Percentiles rank a stretch among this genome's conserved stretches.
Evolutionary conservation across 495 filamentous ascomycete genomes (phyloP).

Genomic region (Geopyxis carbonaria): DNA sequence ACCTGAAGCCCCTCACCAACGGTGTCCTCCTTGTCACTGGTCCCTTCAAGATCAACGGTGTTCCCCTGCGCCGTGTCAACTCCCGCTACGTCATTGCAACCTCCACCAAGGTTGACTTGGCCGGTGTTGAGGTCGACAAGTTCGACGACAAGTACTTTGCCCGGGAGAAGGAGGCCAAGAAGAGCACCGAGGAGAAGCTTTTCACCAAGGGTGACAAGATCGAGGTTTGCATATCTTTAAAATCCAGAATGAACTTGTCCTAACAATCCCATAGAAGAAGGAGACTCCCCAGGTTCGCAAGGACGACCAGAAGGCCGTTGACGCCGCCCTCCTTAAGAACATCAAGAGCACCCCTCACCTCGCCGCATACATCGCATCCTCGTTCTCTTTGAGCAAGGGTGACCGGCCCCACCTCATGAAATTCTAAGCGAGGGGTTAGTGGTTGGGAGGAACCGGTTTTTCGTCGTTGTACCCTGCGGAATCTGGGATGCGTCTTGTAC

Average conservation of each 20-base stretch:
- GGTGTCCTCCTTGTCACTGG: constrained; percentile 97
- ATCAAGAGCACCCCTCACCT: constrained; percentile 94
- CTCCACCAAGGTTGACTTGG: constrained; percentile 69
- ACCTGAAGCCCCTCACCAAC: constrained; percentile 89
- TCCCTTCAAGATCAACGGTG: constrained; percentile 99
- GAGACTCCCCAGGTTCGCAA: constrained; percentile 71
- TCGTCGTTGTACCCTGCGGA: constrained; percentile 2
- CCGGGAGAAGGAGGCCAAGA: constrained; percentile 77
- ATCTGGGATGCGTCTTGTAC: constrained; percentile 5
- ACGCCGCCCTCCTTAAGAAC: constrained; percentile 74
- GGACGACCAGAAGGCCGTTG: constrained; percentile 91
- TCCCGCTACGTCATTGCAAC: constrained; percentile 98
- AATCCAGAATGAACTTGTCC: neutral
- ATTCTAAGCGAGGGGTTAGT: constrained; percentile 38
- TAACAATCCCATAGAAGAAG: constrained; percentile 86
- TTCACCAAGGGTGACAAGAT: constrained; percentile 96
- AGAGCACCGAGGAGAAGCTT: constrained; percentile 90
- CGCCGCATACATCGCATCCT: constrained; percentile 71
- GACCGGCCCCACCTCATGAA: constrained; percentile 98
- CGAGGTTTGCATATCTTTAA: constrained; percentile 47
- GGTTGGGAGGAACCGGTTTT: neutral
- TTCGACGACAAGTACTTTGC: constrained; percentile 88
- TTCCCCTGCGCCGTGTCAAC: constrained; percentile 95
- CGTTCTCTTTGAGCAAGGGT: constrained; percentile 92
- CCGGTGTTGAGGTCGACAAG: constrained; percentile 62